A percentile compares a stretch with the other conserved stretches of the same genome.
These are phyloP conservation scores for Galium porrigens DNA, from an alignment of 305 asterid genomes.

Conservation along the genomic window DNA sequence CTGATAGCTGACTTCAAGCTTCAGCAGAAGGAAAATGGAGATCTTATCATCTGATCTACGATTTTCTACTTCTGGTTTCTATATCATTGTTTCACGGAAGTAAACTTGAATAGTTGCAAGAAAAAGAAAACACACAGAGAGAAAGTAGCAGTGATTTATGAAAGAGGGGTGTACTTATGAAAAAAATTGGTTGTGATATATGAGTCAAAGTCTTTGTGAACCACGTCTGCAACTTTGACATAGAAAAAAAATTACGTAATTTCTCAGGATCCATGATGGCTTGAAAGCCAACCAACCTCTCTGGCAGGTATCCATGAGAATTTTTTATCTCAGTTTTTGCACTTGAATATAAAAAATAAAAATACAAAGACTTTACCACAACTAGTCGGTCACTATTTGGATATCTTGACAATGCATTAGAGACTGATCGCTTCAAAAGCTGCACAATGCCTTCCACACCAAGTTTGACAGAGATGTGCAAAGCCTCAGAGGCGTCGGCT, in stretches of 20 bases:
- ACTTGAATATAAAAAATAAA: background rate
- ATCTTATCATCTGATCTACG: background rate
- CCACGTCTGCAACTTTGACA: too few relatives aligned
- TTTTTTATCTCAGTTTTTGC: background rate
- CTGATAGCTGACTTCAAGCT: background rate
- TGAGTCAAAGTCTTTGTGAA: too few relatives aligned
- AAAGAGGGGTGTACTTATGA: too few relatives aligned
- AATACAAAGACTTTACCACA: too few relatives aligned
- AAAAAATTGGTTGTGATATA: too few relatives aligned
- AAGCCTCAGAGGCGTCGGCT: conserved; percentile 94
- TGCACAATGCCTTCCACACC: conserved; percentile 85
- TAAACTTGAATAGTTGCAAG: background rate
- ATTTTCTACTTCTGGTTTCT: background rate
- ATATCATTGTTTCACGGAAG: background rate
- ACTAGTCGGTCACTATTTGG: conserved; percentile 76
- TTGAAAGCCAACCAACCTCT: background rate
- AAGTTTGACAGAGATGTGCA: conserved; percentile 78
- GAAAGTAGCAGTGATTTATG: background rate
- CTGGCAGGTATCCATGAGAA: background rate
- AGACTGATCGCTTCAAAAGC: conserved; percentile 73
- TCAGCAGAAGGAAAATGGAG: background rate
- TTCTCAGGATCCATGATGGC: background rate
- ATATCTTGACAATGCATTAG: conserved; percentile 63
- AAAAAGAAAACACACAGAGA: background rate
- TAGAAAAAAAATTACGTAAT: too few relatives aligned